Evolutionary conservation across 805 yeast genomes (phyloP).

Genomic region (Suhomyces prunicola): DNA sequence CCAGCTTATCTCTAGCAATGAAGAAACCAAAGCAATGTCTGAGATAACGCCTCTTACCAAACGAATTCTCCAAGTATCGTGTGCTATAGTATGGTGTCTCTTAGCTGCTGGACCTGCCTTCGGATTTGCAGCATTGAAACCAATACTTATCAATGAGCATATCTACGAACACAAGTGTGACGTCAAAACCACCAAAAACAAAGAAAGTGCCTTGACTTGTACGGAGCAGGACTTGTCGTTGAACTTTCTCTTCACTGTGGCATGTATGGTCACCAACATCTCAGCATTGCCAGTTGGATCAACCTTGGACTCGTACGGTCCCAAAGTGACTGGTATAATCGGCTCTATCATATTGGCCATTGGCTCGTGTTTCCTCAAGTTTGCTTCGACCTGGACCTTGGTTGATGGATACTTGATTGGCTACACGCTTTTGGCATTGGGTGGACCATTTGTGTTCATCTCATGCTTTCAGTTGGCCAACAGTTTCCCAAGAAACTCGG

Average conservation of each 20-base stretch:
- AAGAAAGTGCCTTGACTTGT: constrained; percentile 39
- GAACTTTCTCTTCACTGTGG: constrained; percentile 78
- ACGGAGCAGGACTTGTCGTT: constrained; percentile 77
- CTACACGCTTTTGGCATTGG: constrained; percentile 73
- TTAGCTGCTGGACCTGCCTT: constrained; percentile 57
- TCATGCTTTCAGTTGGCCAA: constrained; percentile 89
- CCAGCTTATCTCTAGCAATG: neutral
- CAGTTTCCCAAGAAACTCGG: constrained; percentile 29
- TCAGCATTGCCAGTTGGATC: constrained; percentile 81
- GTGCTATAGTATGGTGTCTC: constrained; percentile 55
- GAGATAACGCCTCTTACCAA: constrained; percentile 4
- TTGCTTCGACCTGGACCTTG: constrained; percentile 29
- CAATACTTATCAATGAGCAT: constrained; percentile 47
- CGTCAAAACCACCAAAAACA: constrained; percentile 9
- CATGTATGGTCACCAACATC: constrained; percentile 83
- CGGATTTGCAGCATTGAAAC: constrained; percentile 60
- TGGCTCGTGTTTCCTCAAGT: constrained; percentile 51
- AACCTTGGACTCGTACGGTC: constrained; percentile 76
- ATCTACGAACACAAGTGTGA: constrained; percentile 45
- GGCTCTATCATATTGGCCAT: constrained; percentile 60
- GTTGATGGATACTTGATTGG: constrained; percentile 72
- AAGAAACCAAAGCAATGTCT: neutral
- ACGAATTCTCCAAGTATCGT: constrained; percentile 35
- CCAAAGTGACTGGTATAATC: constrained; percentile 69
- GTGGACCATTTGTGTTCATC: constrained; percentile 92